These are phyloP conservation scores for Verticillium albo-atrum DNA, from an alignment of 2,329 filamentous ascomycete genomes.

Conservation along the genomic window DNA sequence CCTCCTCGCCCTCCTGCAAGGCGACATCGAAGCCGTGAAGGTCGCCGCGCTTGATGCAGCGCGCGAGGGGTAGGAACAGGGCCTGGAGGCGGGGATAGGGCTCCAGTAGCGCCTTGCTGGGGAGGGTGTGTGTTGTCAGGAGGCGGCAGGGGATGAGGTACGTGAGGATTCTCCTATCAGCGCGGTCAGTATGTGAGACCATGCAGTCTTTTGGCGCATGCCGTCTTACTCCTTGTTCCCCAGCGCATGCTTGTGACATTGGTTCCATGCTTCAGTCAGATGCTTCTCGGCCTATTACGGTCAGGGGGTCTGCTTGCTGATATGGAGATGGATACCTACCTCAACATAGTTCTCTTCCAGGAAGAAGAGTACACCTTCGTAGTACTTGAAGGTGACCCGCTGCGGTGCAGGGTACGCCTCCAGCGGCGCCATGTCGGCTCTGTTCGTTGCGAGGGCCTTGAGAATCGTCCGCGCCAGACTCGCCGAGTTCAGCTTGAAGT, in stretches of 20 bases:
- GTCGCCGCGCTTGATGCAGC: slow-evolving; percentile 77
- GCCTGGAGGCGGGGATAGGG: slow-evolving; percentile 72
- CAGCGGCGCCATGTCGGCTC: slow-evolving; percentile 75
- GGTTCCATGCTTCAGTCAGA: slow-evolving; percentile 74
- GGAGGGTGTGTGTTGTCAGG: slow-evolving; percentile 81
- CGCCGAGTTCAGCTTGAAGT: slow-evolving; percentile 91
- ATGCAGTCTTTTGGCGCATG: slow-evolving; percentile 7
- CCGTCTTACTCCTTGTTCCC: slow-evolving; percentile 73
- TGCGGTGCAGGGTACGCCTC: slow-evolving; percentile 82
- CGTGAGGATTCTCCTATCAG: slow-evolving; percentile 73
- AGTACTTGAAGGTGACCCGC: slow-evolving; percentile 94
- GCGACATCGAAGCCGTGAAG: slow-evolving; percentile 80
- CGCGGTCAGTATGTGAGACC: not conserved
- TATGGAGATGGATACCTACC: slow-evolving; percentile 37
- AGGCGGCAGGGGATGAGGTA: slow-evolving; percentile 94
- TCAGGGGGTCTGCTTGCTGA: not conserved
- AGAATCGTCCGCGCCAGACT: slow-evolving; percentile 88
- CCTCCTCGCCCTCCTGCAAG: slow-evolving; percentile 76
- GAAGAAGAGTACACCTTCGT: slow-evolving; percentile 89
- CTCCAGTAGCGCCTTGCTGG: slow-evolving; percentile 64
- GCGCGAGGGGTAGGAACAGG: slow-evolving; percentile 73
- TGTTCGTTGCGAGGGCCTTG: slow-evolving; percentile 72
- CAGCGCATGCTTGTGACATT: slow-evolving; percentile 68
- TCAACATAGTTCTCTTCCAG: slow-evolving; percentile 87
- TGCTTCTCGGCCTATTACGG: slow-evolving; percentile 65